Percentiles rank a stretch among this genome's conserved stretches.
Evolutionary conservation across 371 early-diverging fungal species (phyloP).

Genomic region (Capillidium heterosporum): DNA sequence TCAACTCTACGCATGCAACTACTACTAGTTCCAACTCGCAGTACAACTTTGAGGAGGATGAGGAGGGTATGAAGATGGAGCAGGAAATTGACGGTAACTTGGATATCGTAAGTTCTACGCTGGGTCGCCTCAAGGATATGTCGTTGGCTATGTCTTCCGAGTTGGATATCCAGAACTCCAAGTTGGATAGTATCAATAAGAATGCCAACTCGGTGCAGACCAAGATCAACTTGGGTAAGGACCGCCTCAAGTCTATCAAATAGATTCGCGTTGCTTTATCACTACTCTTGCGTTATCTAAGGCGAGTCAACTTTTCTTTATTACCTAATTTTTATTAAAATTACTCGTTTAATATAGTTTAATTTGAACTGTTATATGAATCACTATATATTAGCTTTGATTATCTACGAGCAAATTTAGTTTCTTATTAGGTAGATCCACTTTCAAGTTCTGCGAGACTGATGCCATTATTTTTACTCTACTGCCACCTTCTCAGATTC

Average conservation of each 20-base stretch:
- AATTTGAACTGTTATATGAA: no score
- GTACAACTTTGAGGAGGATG: slow-evolving; percentile 39
- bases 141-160: slow-evolving; percentile 45
- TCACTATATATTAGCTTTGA: no score
- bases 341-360: no score
- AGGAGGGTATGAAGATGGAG: slow-evolving; percentile 41
- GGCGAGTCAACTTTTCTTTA: no score
- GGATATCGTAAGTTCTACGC: slow-evolving; percentile 32
- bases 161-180: slow-evolving; percentile 34
- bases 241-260: slow-evolving; percentile 3
- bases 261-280: no score
- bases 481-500: no score
- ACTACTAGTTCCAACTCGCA: slow-evolving; percentile 18
- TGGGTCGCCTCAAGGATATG: slow-evolving; percentile 47
- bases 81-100: slow-evolving; percentile 60
- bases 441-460: no score
- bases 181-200: slow-evolving; percentile 5
- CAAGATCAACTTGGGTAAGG: slow-evolving; percentile 1
- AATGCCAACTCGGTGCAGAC: slow-evolving; percentile 2
- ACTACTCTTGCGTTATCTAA: no score
- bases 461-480: no score
- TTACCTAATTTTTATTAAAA: no score
- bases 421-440: no score
- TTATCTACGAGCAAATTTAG: no score
- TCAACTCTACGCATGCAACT: slow-evolving; percentile 13